Conservation (phyloP, 2,329 filamentous ascomycete genomes). For the Xylariaceae sp. region DNA sequence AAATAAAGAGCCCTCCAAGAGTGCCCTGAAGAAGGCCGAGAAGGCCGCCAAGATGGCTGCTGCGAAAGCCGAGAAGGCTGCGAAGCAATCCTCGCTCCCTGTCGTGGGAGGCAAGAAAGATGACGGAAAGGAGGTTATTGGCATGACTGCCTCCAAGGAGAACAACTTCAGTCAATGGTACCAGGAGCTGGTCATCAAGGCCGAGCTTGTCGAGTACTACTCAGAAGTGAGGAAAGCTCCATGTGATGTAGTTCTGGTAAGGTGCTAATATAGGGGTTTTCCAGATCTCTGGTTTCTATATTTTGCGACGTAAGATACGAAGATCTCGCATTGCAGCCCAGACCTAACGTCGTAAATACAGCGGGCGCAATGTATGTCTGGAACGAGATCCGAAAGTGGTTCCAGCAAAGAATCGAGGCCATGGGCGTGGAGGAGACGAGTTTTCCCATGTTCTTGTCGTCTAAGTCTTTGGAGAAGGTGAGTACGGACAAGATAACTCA, state of each 20-base stretch:
- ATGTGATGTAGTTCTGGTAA: no score
- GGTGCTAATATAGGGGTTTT: no score
- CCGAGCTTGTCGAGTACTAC: slow-evolving; percentile 97
- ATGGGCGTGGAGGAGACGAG: slow-evolving; percentile 94
- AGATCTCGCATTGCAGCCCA: background rate
- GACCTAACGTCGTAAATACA: slow-evolving; percentile 8
- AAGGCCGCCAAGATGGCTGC: slow-evolving; percentile 58
- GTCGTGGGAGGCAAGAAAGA: slow-evolving; percentile 55
- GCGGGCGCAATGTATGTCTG: slow-evolving; percentile 62
- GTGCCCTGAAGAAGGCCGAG: slow-evolving; percentile 61
- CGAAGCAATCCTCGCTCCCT: slow-evolving; percentile 49
- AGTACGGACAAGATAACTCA: background rate
- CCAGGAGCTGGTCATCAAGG: slow-evolving; percentile 94
- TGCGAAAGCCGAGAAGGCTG: slow-evolving; percentile 58
- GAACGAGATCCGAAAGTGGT: slow-evolving; percentile 63
- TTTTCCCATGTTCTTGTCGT: slow-evolving; percentile 92
- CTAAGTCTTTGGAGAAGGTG: slow-evolving; percentile 75
- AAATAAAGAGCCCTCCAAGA: slow-evolving; percentile 49
- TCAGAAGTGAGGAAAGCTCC: slow-evolving; percentile 26
- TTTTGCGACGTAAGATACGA: slow-evolving; percentile 60
- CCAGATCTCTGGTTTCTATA: slow-evolving; percentile 95
- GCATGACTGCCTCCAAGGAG: slow-evolving; percentile 39
- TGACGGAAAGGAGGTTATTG: slow-evolving; percentile 62
- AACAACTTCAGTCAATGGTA: slow-evolving; percentile 90
- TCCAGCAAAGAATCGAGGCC: slow-evolving; percentile 72